A percentile compares a stretch with the other conserved stretches of the same genome.
phyloP scores from a whole-genome alignment of 257 asterid genomes.

The Linaria vulgaris region DNA sequence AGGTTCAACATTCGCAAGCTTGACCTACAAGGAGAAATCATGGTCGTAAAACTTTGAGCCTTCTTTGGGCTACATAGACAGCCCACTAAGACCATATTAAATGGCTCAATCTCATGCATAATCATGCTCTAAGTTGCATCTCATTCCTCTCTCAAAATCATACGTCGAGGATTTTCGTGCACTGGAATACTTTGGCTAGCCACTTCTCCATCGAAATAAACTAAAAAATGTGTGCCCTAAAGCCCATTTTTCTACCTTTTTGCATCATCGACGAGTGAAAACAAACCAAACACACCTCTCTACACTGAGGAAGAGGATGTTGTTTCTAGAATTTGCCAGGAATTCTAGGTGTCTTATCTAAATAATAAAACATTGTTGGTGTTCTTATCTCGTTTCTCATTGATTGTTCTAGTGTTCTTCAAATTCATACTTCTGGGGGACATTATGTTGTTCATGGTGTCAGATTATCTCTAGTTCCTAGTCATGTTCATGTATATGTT shows the following conservation, averaged over 20 bases:
- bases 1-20: no score
- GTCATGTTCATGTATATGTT: not conserved
- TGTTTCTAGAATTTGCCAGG: conserved; percentile 1
- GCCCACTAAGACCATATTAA: not conserved
- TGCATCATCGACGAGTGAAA: conserved; percentile 5
- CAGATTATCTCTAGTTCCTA: not conserved
- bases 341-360: not conserved
- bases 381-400: not conserved
- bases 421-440: not conserved
- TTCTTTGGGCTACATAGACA: not conserved
- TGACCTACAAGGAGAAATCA: no score
- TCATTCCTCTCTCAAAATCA: not conserved
- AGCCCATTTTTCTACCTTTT: not conserved
- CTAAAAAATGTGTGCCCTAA: conserved; percentile 30
- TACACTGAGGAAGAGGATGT: not conserved
- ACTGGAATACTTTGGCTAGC: no score
- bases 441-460: no score
- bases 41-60: no score
- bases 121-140: no score
- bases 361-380: conserved; percentile 8
- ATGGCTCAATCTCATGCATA: not conserved
- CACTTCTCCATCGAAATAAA: not conserved
- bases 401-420: not conserved
- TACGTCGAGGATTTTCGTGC: not conserved
- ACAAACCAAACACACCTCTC: conserved; percentile 1